Base-by-base conservation (phyloP, 768 basidiomycete species). In the Leucocoprinus birnbaumii region DNA sequence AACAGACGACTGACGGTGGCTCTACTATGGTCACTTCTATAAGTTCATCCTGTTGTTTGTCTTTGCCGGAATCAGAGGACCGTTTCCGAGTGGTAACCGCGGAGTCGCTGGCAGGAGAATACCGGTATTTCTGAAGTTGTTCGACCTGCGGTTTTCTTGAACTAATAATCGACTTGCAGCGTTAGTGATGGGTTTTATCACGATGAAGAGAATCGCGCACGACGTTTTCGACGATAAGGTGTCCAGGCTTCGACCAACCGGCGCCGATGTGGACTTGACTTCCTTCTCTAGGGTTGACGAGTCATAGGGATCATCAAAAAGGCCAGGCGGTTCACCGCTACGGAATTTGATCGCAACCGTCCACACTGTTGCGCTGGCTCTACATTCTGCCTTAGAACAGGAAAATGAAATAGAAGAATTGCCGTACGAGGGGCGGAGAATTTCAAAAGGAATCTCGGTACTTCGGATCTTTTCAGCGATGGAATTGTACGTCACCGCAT, bases 1-100 rank as follows among this genome's bases (percentile, higher is more conserved):
- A 22, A 3, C 5, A 55, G 42, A 18, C 22, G 4, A 49, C 54
- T 27, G 25, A 55, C 54, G 41, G 54, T 13, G 54, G 54, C 19
- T 55, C 54, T 11, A 13, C 18, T 21, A 13, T 27, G 18, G 47
- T 18, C 13, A 25, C 40, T 26, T 55, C 18, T 7, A n/a, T n/a
- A n/a, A n/a, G n/a, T n/a, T n/a, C n/a, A n/a, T n/a, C n/a, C n/a
- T n/a, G n/a, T n/a, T n/a, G n/a, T n/a, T 55, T 27, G 3, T 42
- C 24, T 21, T 11, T 26, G 14, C 22, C 21, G 24, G 52, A 21
- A 41, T 47, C 35, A 13, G 37, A 42, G 21, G 40, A 8, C n/a
- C 47, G 34, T 31, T 53, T 53, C 24, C 44, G 44, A 31, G 14
- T 21, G 9, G 13, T 11, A 7, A 40, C 19, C 2, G 21, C 14